Conservation (phyloP, 2,329 filamentous ascomycete genomes). For the Monosporascus cannonballus region DNA sequence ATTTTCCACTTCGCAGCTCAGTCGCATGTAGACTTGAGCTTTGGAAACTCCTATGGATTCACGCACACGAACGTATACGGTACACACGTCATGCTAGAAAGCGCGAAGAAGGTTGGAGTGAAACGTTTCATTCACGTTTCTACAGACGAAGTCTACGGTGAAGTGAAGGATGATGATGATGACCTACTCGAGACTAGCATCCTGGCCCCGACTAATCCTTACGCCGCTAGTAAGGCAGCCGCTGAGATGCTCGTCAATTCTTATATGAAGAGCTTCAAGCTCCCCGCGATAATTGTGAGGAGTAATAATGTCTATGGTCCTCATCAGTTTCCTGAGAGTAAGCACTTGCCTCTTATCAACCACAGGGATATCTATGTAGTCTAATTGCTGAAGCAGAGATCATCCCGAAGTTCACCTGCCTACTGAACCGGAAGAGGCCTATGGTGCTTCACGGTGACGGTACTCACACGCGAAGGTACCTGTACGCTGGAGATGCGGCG, state of each 20-base stretch:
- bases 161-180: conserved; percentile 65
- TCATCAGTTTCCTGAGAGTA: conserved; percentile 79
- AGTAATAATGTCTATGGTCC: conserved; percentile 85
- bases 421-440: conserved; percentile 60
- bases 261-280: conserved; percentile 77
- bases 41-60: conserved; percentile 76
- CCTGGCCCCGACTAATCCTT: conserved; percentile 74
- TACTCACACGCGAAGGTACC: conserved; percentile 65
- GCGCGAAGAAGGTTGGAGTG: conserved; percentile 64
- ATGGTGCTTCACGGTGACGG: conserved; percentile 74
- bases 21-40: conserved; percentile 76
- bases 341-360: conserved; percentile 23
- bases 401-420: conserved; percentile 74
- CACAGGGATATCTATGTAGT: neutral
- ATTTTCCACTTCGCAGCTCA: conserved; percentile 83
- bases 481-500: conserved; percentile 73
- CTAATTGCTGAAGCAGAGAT: conserved; percentile 52
- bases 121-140: conserved; percentile 75
- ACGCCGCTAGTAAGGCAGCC: conserved; percentile 73
- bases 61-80: conserved; percentile 78
- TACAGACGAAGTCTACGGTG: conserved; percentile 81
- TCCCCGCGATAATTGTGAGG: conserved; percentile 73
- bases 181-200: conserved; percentile 69
- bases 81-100: conserved; percentile 76
- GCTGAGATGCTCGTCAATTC: conserved; percentile 83